phyloP scores from a whole-genome alignment of 2,329 filamentous ascomycete species.

The Cladorrhinum sp. region DNA sequence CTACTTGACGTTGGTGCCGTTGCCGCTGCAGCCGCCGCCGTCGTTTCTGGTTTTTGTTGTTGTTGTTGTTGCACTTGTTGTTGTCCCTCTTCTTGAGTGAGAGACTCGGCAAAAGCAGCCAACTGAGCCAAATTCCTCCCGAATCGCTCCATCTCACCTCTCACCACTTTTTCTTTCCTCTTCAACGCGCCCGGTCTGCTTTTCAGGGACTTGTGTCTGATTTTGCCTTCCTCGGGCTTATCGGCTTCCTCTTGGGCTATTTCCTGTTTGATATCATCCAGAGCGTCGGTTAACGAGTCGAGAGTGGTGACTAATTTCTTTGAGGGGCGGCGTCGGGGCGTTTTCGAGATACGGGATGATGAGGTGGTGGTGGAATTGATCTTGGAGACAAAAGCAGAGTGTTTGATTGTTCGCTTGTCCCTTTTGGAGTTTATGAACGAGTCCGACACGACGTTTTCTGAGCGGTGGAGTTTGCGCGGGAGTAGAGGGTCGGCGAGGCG shows the following conservation, averaged over 20 bases:
- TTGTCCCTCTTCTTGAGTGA: background rate
- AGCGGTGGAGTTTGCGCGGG: constrained; percentile 51
- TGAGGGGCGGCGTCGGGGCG: constrained; percentile 29
- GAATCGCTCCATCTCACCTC: constrained; percentile 79
- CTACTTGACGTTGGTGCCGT: constrained; percentile 53
- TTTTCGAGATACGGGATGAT: constrained; percentile 47
- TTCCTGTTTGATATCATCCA: constrained; percentile 60
- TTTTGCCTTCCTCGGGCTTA: constrained; percentile 47
- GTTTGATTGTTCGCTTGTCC: constrained; percentile 80
- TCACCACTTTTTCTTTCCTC: constrained; percentile 76
- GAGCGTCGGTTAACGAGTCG: constrained; percentile 72
- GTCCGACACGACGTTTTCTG: constrained; percentile 50
- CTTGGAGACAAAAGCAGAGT: constrained; percentile 72
- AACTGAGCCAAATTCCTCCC: constrained; percentile 77
- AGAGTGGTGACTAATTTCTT: constrained; percentile 79
- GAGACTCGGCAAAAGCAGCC: constrained; percentile 37
- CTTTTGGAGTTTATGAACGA: constrained; percentile 70
- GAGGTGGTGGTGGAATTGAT: too few species aligned
- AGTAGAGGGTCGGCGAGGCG: constrained; percentile 50
- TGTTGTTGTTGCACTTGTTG: constrained; percentile 10
- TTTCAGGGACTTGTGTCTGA: constrained; percentile 71
- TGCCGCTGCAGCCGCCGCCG: constrained; percentile 15
- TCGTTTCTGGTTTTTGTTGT: constrained; percentile 17
- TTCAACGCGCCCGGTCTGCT: constrained; percentile 77
- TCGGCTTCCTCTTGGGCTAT: constrained; percentile 48